Percentiles rank a stretch among this genome's conserved stretches.
Conservation (phyloP, 73 alveolate species). For the Stentor coeruleus region DNA sequence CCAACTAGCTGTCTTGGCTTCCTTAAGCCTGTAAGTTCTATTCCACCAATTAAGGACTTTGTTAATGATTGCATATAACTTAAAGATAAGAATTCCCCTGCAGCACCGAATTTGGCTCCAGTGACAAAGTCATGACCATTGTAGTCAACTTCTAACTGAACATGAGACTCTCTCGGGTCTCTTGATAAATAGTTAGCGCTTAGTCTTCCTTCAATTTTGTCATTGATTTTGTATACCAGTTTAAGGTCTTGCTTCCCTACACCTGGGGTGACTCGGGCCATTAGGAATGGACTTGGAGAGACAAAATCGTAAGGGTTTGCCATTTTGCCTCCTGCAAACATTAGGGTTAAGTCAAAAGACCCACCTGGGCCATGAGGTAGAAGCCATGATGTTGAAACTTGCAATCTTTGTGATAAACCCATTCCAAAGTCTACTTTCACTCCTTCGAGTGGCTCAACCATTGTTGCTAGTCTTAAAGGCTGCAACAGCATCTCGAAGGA, state of each 20-base stretch:
- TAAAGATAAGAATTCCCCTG: neutral
- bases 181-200: constrained; percentile 15
- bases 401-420: neutral
- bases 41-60: neutral
- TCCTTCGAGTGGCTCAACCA: constrained; percentile 31
- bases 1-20: neutral
- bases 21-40: neutral
- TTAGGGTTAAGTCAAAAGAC: neutral
- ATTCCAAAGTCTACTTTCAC: constrained; percentile 1
- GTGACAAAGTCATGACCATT: constrained; percentile 9
- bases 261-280: constrained; percentile 23
- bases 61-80: constrained; percentile 2
- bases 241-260: constrained; percentile 16
- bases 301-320: constrained; percentile 20
- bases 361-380: constrained; percentile 27
- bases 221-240: neutral
- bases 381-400: neutral
- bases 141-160: constrained; percentile 10
- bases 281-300: constrained; percentile 24
- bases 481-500: constrained; percentile 14
- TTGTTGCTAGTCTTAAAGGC: neutral
- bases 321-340: constrained; percentile 28
- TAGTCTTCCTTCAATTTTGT: neutral
- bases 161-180: neutral
- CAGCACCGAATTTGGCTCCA: neutral